phyloP scores from a whole-genome alignment of 306 rosid species.

The Cotoneaster glaucophyllus region DNA sequence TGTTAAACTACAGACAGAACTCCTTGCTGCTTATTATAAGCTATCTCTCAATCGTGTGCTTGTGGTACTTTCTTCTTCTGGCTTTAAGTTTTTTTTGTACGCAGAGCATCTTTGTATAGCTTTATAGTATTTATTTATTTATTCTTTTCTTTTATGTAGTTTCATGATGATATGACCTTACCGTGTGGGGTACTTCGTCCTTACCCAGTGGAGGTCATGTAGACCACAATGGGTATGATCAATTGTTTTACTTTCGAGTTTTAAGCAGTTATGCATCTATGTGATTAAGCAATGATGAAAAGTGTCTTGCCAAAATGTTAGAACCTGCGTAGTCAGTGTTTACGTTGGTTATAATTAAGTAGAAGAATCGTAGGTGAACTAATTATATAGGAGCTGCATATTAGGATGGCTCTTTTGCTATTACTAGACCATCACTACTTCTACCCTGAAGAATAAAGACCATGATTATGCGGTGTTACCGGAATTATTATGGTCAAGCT shows the following conservation, averaged over 20 bases:
- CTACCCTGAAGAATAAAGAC: background rate
- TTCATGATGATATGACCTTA: constrained; percentile 94
- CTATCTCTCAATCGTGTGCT: constrained; percentile 89
- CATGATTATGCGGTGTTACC: background rate
- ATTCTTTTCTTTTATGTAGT: constrained; percentile 35
- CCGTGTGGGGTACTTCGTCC: too few species aligned
- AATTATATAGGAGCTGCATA: too few species aligned
- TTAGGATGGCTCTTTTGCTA: too few species aligned
- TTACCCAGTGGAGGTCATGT: too few species aligned
- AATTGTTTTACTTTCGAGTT: too few species aligned
- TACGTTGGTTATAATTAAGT: too few species aligned
- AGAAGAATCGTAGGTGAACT: too few species aligned
- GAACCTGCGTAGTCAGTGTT: too few species aligned
- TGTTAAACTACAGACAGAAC: constrained; percentile 44
- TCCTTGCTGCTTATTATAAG: constrained; percentile 84
- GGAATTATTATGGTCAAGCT: background rate
- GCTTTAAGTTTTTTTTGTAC: background rate
- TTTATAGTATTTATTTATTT: constrained; percentile 1
- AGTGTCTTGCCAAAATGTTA: too few species aligned
- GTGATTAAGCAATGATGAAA: too few species aligned
- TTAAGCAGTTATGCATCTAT: too few species aligned
- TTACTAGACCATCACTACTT: background rate
- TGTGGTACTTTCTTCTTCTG: constrained; percentile 46
- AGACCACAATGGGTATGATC: too few species aligned
- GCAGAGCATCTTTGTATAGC: background rate